Percentiles rank a stretch among this genome's conserved stretches.
These are phyloP conservation scores for Styphnolobium japonicum DNA, from an alignment of 306 rosid genomes.

Conservation along the genomic window DNA sequence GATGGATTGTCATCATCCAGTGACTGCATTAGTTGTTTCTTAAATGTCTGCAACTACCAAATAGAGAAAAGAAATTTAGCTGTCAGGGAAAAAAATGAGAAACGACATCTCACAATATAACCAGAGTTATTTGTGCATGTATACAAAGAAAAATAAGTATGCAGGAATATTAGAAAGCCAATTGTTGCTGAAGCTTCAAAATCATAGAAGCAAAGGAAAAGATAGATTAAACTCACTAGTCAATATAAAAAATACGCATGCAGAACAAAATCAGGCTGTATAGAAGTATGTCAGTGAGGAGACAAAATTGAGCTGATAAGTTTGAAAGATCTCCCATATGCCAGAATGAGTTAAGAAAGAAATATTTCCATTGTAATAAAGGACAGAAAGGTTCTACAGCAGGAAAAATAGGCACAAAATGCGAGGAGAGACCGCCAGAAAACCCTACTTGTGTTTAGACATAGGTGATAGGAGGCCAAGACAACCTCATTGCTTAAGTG, in stretches of 20 bases:
- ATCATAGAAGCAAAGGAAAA: background rate
- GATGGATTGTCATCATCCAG: slow-evolving; percentile 74
- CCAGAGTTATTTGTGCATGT: no score
- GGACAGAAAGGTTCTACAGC: background rate
- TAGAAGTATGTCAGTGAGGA: background rate
- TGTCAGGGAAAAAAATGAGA: background rate
- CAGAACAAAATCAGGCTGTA: background rate
- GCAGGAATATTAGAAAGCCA: background rate
- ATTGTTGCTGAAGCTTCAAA: background rate
- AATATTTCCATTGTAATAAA: background rate
- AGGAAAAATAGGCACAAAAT: background rate
- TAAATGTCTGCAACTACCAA: slow-evolving; percentile 83
- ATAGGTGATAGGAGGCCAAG: no score
- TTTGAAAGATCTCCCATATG: background rate
- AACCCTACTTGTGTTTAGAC: no score
- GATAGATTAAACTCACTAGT: background rate
- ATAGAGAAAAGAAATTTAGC: background rate
- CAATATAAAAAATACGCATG: slow-evolving; percentile 3
- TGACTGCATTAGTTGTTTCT: slow-evolving; percentile 89
- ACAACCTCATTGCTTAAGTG: no score
- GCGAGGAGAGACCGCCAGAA: no score
- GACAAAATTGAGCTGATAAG: background rate
- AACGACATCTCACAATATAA: no score
- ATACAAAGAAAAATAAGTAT: no score
- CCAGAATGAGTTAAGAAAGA: background rate